These are phyloP conservation scores for Boletus mariae DNA, from an alignment of 1,284 basidiomycete genomes.

Conservation along the genomic window DNA sequence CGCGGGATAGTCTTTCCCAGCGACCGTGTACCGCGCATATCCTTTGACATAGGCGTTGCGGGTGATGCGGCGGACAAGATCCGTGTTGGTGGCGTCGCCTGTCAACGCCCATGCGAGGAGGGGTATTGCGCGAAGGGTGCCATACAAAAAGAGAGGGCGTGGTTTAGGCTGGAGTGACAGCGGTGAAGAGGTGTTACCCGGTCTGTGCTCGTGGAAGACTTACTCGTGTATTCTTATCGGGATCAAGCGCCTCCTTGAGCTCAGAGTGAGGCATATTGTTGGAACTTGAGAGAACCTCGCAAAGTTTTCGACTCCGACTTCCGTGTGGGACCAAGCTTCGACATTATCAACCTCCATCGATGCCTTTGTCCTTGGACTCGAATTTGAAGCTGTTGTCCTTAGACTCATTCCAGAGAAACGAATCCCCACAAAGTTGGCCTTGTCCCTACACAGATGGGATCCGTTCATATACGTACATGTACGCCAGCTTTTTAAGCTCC, in stretches of 20 bases:
- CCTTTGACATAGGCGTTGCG: background rate
- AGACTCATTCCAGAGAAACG: no score
- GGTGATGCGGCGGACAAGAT: background rate
- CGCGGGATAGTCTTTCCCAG: background rate
- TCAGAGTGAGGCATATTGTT: no score
- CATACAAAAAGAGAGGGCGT: background rate
- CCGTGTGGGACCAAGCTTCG: no score
- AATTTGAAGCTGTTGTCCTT: no score
- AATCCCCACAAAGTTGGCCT: background rate
- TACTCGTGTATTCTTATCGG: no score
- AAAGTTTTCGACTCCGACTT: no score
- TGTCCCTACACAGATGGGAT: constrained; percentile 6
- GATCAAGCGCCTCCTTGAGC: no score
- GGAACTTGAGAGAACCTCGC: no score
- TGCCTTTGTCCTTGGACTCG: no score
- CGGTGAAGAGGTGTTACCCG: background rate
- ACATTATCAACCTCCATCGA: no score
- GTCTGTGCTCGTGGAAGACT: no score
- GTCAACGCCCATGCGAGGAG: background rate
- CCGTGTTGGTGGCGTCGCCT: background rate
- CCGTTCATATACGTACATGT: constrained; percentile 86
- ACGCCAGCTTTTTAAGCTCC: constrained; percentile 76
- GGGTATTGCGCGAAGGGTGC: background rate
- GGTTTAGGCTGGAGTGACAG: background rate
- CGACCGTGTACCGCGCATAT: background rate